Percentiles rank a stretch among this genome's conserved stretches.
Evolutionary conservation across 2,329 filamentous ascomycete genomes (phyloP).

Genomic region (Lithohypha guttulata): DNA sequence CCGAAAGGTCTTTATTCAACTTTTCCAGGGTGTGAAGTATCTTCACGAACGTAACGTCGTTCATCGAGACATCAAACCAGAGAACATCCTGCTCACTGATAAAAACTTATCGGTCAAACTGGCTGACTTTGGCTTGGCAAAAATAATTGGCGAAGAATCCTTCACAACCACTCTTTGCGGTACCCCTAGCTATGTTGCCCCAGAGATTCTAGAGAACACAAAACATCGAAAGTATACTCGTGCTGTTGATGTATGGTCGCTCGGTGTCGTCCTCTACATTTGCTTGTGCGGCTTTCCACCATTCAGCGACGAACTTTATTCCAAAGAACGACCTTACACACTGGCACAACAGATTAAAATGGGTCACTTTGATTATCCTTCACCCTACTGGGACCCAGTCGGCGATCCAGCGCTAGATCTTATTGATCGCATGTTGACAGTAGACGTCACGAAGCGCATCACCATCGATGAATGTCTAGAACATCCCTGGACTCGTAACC

Average conservation of each 20-base stretch:
- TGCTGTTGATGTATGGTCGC: conserved; percentile 90
- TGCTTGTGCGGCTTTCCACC: conserved; percentile 94
- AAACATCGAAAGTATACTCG: conserved; percentile 82
- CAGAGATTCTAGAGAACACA: conserved; percentile 79
- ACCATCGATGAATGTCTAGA: conserved; percentile 82
- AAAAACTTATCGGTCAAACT: conserved; percentile 79
- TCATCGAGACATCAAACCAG: conserved; percentile 93
- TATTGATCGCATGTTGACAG: conserved; percentile 88
- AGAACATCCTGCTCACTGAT: conserved; percentile 85
- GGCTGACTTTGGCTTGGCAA: conserved; percentile 91
- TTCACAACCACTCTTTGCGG: conserved; percentile 94
- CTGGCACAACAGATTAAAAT: conserved; percentile 82
- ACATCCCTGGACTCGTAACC: conserved; percentile 71
- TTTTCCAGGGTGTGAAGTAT: conserved; percentile 92
- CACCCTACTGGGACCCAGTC: conserved; percentile 87
- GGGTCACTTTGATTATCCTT: conserved; percentile 86
- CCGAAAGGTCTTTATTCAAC: conserved; percentile 75
- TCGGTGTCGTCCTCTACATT: conserved; percentile 96
- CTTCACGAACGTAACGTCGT: conserved; percentile 95
- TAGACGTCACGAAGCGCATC: conserved; percentile 71
- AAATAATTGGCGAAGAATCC: conserved; percentile 96
- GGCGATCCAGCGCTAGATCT: conserved; percentile 81
- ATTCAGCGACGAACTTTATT: conserved; percentile 87
- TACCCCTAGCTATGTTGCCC: conserved; percentile 94
- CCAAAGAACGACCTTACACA: conserved; percentile 69